phyloP scores from a whole-genome alignment of 768 basidiomycete genomes.

The Rhodosporidiobolus odoratus region DNA sequence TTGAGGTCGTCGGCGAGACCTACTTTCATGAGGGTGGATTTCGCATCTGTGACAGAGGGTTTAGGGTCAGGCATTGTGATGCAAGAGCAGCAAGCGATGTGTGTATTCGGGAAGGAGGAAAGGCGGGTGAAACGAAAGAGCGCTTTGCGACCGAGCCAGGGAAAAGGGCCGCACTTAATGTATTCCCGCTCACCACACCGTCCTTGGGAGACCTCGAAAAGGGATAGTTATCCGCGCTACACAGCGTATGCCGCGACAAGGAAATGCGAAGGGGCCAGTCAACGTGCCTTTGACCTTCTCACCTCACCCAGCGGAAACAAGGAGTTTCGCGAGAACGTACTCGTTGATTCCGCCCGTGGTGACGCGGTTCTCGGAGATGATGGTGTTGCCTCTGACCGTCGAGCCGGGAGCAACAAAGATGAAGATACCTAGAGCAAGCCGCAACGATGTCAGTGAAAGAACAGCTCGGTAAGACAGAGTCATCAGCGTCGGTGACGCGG shows the following conservation, averaged over 20 bases:
- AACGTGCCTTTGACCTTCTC: no score
- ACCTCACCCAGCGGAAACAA: no score
- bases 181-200: conserved; percentile 38
- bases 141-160: not conserved
- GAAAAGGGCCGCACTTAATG: conserved; percentile 14
- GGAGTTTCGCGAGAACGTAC: not conserved
- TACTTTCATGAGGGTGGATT: conserved; percentile 38
- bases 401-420: conserved; percentile 40
- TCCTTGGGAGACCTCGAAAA: conserved; percentile 31
- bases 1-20: conserved; percentile 40
- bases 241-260: not conserved
- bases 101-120: no score
- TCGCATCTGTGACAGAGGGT: conserved; percentile 11
- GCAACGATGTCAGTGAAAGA: no score
- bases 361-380: conserved; percentile 3
- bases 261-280: no score
- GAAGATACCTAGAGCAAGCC: conserved; percentile 39
- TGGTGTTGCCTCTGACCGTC: conserved; percentile 35
- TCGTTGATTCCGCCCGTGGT: conserved; percentile 35
- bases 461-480: no score
- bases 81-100: no score
- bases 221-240: conserved; percentile 35
- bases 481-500: no score
- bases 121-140: no score
- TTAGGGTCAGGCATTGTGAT: not conserved